A percentile compares a stretch with the other conserved stretches of the same genome.
Evolutionary conservation across 2,329 filamentous ascomycete species (phyloP).

Genomic region (Colletotrichum kahawae): DNA sequence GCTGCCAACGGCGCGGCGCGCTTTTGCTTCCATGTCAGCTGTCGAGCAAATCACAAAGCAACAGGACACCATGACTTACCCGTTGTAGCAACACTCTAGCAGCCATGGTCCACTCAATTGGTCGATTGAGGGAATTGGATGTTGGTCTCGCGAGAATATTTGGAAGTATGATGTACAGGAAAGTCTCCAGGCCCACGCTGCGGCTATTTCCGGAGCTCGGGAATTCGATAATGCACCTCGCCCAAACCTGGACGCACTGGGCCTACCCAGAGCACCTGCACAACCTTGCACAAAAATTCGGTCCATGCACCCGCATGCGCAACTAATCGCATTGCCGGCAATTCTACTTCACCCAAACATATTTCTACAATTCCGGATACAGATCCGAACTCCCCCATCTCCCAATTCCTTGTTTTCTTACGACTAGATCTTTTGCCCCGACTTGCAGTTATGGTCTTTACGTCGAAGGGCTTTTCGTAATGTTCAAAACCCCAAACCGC

Average conservation of each 20-base stretch:
- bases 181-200: constrained; percentile 22
- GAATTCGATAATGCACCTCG: constrained; percentile 22
- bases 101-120: constrained; percentile 63
- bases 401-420: neutral
- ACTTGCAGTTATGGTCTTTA: neutral
- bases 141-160: constrained; percentile 25
- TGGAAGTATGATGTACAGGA: constrained; percentile 23
- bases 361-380: neutral
- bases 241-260: neutral
- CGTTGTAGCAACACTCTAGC: constrained; percentile 63
- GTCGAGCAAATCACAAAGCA: neutral
- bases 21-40: constrained; percentile 35
- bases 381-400: constrained; percentile 21
- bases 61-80: constrained; percentile 41
- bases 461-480: constrained; percentile 19
- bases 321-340: constrained; percentile 11
- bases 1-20: constrained; percentile 61
- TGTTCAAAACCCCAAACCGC: constrained; percentile 42
- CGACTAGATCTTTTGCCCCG: neutral
- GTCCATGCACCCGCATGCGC: constrained; percentile 2
- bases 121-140: constrained; percentile 28
- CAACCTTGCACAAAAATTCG: constrained; percentile 17
- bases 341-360: neutral
- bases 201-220: constrained; percentile 33
- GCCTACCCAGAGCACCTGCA: neutral